Conservation (phyloP, 169 alveolate genomes). For the Babesia ovata region DNA sequence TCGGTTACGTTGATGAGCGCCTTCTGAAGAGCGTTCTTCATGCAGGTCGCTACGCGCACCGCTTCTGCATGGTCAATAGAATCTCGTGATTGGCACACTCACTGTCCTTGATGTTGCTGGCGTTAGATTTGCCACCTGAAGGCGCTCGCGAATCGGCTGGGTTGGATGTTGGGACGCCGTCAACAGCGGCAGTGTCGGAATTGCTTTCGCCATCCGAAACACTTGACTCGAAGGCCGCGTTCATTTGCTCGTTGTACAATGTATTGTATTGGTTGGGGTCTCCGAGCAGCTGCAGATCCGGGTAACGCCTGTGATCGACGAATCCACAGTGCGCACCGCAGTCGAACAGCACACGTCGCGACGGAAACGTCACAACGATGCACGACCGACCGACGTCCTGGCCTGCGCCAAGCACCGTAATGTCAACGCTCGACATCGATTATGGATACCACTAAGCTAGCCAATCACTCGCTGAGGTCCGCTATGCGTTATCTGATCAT, state of each 20-base stretch:
- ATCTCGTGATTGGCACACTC: neutral
- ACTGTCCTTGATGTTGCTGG: conserved; percentile 3
- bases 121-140: neutral
- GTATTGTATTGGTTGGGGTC: conserved; percentile 18
- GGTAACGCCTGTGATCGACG: conserved; percentile 92
- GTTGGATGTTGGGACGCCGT: neutral
- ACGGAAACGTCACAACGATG: conserved; percentile 89
- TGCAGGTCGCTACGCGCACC: conserved; percentile 20
- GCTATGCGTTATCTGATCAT: no score
- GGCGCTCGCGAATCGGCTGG: neutral
- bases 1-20: conserved; percentile 86
- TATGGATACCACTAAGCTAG: neutral
- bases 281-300: conserved; percentile 86
- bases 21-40: conserved; percentile 72
- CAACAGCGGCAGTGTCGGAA: neutral
- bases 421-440: conserved; percentile 36
- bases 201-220: neutral
- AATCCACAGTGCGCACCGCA: conserved; percentile 97
- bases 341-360: conserved; percentile 93
- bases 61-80: conserved; percentile 5
- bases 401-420: conserved; percentile 97
- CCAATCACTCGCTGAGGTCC: no score
- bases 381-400: conserved; percentile 98
- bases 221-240: neutral
- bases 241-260: conserved; percentile 19